phyloP scores from a whole-genome alignment of 805 yeast species.

The Kodamaea nitidulidarum region DNA sequence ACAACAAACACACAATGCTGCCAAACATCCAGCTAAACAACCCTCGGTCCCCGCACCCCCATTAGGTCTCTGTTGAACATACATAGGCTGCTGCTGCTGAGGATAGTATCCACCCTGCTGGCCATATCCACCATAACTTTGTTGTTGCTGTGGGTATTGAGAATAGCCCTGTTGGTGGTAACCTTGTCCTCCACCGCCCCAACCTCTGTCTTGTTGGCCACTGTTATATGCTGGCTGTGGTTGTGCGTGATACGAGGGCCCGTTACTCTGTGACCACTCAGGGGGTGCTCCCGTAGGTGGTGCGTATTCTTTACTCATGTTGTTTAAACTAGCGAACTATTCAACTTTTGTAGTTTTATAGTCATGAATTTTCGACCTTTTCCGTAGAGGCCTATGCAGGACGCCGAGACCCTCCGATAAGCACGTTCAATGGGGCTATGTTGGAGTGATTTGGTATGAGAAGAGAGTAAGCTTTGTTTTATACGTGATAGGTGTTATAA shows the following conservation, averaged over 20 bases:
- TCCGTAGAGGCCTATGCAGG: constrained; percentile 6
- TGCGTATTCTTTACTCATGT: constrained; percentile 9
- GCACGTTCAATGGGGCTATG: not conserved
- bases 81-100: constrained; percentile 43
- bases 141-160: constrained; percentile 8
- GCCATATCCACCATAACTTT: constrained; percentile 21
- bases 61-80: constrained; percentile 36
- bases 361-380: constrained; percentile 1
- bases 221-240: constrained; percentile 14
- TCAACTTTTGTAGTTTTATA: constrained; percentile 1
- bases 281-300: constrained; percentile 31
- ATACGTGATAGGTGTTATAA: too few relatives aligned
- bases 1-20: constrained; percentile 40
- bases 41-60: constrained; percentile 24
- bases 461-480: too few relatives aligned
- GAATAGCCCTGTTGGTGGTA: constrained; percentile 13
- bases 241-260: constrained; percentile 9
- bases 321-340: too few relatives aligned
- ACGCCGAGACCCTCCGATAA: too few relatives aligned
- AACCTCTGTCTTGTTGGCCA: constrained; percentile 19
- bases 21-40: constrained; percentile 37
- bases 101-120: constrained; percentile 30
- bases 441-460: too few relatives aligned
- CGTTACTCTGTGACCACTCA: constrained; percentile 17
- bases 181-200: constrained; percentile 14